Evolutionary conservation across 345 rosid genomes (phyloP).

Genomic region (Corymbia maculata): DNA sequence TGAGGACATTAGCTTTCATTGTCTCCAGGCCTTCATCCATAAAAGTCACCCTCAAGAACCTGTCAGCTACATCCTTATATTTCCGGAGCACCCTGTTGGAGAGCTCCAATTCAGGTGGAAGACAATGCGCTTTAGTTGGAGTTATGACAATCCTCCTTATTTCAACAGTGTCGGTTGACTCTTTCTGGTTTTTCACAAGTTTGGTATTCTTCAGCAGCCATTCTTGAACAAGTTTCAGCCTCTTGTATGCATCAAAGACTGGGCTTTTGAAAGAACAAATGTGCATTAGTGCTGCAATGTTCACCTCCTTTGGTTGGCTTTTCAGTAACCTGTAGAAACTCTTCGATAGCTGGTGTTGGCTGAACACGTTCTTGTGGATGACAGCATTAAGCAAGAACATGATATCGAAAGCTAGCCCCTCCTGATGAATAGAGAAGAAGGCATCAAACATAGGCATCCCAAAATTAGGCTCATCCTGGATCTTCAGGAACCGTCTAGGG

Average conservation of each 20-base stretch:
- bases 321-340: slow-evolving; percentile 52
- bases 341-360: slow-evolving; percentile 51
- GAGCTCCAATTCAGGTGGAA: slow-evolving; percentile 86
- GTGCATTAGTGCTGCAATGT: slow-evolving; percentile 64
- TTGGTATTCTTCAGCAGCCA: slow-evolving; percentile 63
- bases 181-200: slow-evolving; percentile 24
- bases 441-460: slow-evolving; percentile 37
- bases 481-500: slow-evolving; percentile 22
- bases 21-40: slow-evolving; percentile 84
- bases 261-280: slow-evolving; percentile 50
- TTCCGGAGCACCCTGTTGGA: slow-evolving; percentile 82
- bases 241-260: slow-evolving; percentile 51
- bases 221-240: slow-evolving; percentile 50
- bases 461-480: slow-evolving; percentile 50
- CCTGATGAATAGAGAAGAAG: slow-evolving; percentile 47
- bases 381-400: slow-evolving; percentile 70
- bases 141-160: slow-evolving; percentile 72
- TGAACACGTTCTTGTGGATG: slow-evolving; percentile 59
- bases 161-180: slow-evolving; percentile 45
- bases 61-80: slow-evolving; percentile 50
- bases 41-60: slow-evolving; percentile 78
- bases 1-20: slow-evolving; percentile 54
- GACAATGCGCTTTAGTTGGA: slow-evolving; percentile 85
- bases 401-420: slow-evolving; percentile 52
- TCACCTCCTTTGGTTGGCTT: slow-evolving; percentile 48